Conservation (phyloP, 2,329 filamentous ascomycete genomes). For the Ceratocystis variospora region DNA sequence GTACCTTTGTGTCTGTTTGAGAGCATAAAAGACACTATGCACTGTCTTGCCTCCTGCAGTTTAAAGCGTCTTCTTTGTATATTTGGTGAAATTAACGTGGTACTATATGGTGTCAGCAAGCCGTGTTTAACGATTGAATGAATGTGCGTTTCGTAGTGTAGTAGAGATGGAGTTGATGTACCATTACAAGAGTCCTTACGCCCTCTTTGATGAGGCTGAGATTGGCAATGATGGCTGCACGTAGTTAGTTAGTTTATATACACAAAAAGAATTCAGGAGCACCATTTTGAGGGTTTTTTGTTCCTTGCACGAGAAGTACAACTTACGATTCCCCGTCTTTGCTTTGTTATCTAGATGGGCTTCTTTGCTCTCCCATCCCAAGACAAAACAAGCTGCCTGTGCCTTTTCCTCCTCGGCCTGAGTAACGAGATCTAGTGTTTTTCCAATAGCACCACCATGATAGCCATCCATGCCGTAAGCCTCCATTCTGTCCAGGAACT, state of each 20-base stretch:
- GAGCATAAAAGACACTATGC: background rate
- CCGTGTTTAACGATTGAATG: background rate
- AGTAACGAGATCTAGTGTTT: slow-evolving; percentile 25
- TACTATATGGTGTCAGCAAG: slow-evolving; percentile 21
- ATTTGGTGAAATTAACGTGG: slow-evolving; percentile 22
- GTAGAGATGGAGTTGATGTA: slow-evolving; percentile 20
- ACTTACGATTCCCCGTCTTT: slow-evolving; percentile 22
- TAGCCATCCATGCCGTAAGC: slow-evolving; percentile 24
- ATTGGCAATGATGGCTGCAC: slow-evolving; percentile 28
- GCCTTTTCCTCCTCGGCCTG: slow-evolving; percentile 24
- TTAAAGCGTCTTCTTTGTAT: background rate
- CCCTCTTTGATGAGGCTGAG: slow-evolving; percentile 25
- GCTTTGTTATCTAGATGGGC: slow-evolving; percentile 26
- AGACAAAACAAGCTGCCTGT: slow-evolving; percentile 25
- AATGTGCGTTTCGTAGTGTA: background rate
- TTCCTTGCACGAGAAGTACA: background rate
- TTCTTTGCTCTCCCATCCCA: slow-evolving; percentile 31
- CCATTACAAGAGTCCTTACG: slow-evolving; percentile 26
- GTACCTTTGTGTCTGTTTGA: background rate
- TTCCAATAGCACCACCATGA: slow-evolving; percentile 26
- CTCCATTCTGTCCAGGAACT: slow-evolving; percentile 26
- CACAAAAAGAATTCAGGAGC: background rate
- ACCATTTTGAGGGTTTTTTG: background rate
- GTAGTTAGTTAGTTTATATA: background rate
- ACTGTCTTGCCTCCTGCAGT: background rate